Evolutionary conservation across 306 rosid genomes (phyloP).

Genomic region (Canavalia gladiata): DNA sequence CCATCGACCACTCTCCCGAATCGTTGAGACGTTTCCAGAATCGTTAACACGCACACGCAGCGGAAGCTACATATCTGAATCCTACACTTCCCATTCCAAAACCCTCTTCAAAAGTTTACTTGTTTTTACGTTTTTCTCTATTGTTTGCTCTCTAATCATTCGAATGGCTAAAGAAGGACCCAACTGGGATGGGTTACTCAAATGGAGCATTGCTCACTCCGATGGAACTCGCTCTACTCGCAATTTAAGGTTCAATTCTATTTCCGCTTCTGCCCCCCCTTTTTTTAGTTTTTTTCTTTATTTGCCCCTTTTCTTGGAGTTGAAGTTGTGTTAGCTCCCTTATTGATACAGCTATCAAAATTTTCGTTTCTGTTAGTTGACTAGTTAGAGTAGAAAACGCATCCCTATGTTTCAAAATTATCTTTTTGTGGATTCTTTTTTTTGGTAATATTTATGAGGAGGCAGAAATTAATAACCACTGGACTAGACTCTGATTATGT

Average conservation of each 20-base stretch:
- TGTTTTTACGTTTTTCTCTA: background rate
- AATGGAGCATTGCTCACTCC: conserved; percentile 86
- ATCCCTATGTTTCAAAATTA: background rate
- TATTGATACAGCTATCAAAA: background rate
- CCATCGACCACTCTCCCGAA: conserved; percentile 22
- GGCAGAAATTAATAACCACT: background rate
- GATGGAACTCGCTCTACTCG: conserved; percentile 78
- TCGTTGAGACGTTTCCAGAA: conserved; percentile 44
- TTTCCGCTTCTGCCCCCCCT: background rate
- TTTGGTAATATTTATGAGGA: background rate
- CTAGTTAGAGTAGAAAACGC: background rate
- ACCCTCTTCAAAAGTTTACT: background rate
- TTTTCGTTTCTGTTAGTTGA: background rate
- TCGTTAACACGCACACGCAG: background rate
- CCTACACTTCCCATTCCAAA: background rate
- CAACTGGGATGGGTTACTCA: conserved; percentile 91
- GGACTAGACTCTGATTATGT: conserved; percentile 9
- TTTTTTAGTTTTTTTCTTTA: background rate
- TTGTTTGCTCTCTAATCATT: background rate
- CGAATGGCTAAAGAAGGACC: conserved; percentile 82
- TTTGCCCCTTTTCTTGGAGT: background rate
- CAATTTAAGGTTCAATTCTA: conserved; percentile 59
- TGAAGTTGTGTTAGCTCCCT: background rate
- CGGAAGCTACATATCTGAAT: background rate
- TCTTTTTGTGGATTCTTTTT: background rate